phyloP scores from a whole-genome alignment of 2,329 filamentous ascomycete genomes.

The Ceratocystis albifundus region DNA sequence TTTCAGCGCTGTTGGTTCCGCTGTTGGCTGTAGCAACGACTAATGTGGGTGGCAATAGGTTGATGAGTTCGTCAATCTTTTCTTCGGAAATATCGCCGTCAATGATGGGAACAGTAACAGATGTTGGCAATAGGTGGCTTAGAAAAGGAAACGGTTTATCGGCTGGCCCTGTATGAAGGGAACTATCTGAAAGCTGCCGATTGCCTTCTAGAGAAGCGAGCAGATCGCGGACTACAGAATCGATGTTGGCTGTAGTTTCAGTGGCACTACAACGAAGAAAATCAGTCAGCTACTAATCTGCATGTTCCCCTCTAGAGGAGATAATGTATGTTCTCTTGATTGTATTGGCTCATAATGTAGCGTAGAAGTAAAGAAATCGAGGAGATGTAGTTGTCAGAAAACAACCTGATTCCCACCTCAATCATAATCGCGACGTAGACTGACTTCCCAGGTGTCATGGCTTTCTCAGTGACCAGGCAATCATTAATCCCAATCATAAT shows the following conservation, averaged over 20 bases:
- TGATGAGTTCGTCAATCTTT: slow-evolving; percentile 62
- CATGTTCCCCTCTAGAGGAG: not conserved
- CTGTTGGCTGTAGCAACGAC: slow-evolving; percentile 61
- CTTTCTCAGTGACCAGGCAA: not conserved
- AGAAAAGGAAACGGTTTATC: slow-evolving; percentile 68
- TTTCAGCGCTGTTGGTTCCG: slow-evolving; percentile 32
- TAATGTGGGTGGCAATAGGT: slow-evolving; percentile 65
- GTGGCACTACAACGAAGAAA: slow-evolving; percentile 40
- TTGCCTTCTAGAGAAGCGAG: slow-evolving; percentile 64
- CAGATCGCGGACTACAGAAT: slow-evolving; percentile 74
- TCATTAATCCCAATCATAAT: not conserved
- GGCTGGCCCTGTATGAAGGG: slow-evolving; percentile 28
- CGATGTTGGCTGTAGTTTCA: slow-evolving; percentile 54
- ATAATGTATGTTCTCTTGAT: slow-evolving; percentile 16
- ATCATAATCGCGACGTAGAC: not conserved
- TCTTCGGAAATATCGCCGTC: slow-evolving; percentile 48
- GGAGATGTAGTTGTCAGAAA: not conserved
- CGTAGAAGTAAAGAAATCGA: slow-evolving; percentile 13
- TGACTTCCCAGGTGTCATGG: not conserved
- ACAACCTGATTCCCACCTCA: not conserved
- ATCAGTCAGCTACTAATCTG: slow-evolving; percentile 13
- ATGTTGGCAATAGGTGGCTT: slow-evolving; percentile 68
- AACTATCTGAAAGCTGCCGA: slow-evolving; percentile 32
- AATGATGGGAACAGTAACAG: slow-evolving; percentile 66
- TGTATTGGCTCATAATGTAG: slow-evolving; percentile 18